A percentile compares a stretch with the other conserved stretches of the same genome.
Conservation (phyloP, 768 basidiomycete genomes). For the Tricholoma flavovirens region DNA sequence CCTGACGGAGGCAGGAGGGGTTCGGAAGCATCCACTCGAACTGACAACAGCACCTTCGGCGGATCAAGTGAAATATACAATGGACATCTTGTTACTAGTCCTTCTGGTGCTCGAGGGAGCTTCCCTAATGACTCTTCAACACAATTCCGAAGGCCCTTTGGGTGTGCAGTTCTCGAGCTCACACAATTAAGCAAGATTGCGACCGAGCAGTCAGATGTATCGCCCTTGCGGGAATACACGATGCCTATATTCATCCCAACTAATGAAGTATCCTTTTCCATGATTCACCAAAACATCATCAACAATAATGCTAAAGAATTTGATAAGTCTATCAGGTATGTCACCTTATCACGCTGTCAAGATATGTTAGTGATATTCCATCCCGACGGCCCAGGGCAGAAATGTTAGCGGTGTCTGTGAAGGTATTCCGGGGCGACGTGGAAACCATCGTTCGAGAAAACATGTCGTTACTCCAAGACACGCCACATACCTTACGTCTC, state of each 20-base stretch:
- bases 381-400: slow-evolving; percentile 60
- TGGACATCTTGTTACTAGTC: slow-evolving; percentile 7
- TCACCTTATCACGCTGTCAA: slow-evolving; percentile 1
- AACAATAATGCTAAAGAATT: slow-evolving; percentile 71
- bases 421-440: slow-evolving; percentile 81
- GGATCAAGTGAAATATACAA: slow-evolving; percentile 16
- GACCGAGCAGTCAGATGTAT: slow-evolving; percentile 57
- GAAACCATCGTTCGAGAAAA: slow-evolving; percentile 75
- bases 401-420: slow-evolving; percentile 75
- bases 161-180: slow-evolving; percentile 90
- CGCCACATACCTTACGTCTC: slow-evolving; percentile 77
- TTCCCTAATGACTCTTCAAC: slow-evolving; percentile 28
- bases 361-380: not conserved
- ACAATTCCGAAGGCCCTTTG: slow-evolving; percentile 82
- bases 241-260: slow-evolving; percentile 86
- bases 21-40: slow-evolving; percentile 45
- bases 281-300: slow-evolving; percentile 94
- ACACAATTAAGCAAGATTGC: slow-evolving; percentile 67
- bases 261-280: slow-evolving; percentile 84
- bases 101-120: slow-evolving; percentile 11
- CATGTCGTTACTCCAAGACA: slow-evolving; percentile 73
- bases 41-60: slow-evolving; percentile 22
- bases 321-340: slow-evolving; percentile 76
- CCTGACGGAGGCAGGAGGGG: slow-evolving; percentile 44
- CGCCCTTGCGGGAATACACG: slow-evolving; percentile 64